Conservation (phyloP, 176 grass and related monocot species). For the Lolium rigidum region DNA sequence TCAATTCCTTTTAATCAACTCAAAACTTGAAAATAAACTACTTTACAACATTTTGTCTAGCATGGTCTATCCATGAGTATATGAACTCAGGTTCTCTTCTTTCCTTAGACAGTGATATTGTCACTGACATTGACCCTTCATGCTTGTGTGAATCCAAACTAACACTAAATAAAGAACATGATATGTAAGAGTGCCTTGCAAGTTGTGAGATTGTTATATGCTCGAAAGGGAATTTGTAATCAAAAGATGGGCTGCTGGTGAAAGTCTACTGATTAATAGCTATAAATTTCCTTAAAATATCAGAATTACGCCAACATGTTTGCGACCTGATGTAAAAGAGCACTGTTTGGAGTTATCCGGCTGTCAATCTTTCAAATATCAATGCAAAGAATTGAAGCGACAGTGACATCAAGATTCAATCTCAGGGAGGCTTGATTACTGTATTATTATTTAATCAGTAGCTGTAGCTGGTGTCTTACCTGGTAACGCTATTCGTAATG, state of each 20-base stretch:
- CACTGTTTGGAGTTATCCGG: background rate
- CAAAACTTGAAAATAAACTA: background rate
- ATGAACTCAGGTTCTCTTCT: background rate
- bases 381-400: slow-evolving; percentile 36
- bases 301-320: background rate
- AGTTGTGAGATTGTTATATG: slow-evolving; percentile 37
- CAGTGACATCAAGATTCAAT: slow-evolving; percentile 37
- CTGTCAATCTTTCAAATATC: slow-evolving; percentile 19
- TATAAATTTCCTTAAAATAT: background rate
- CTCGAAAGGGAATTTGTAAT: slow-evolving; percentile 34
- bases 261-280: background rate
- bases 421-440: background rate
- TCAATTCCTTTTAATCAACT: background rate
- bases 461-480: slow-evolving; percentile 34
- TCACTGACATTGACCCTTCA: slow-evolving; percentile 32
- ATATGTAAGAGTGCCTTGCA: slow-evolving; percentile 37
- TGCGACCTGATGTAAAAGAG: background rate
- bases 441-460: slow-evolving; percentile 37
- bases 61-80: background rate
- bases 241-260: background rate
- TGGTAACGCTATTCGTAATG: slow-evolving; percentile 31
- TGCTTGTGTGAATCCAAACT: slow-evolving; percentile 43
- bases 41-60: background rate
- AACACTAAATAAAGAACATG: slow-evolving; percentile 32
- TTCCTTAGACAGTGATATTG: background rate